Evolutionary conservation across 2,329 filamentous ascomycete species (phyloP).

Genomic region (Zopfia rhizophila): DNA sequence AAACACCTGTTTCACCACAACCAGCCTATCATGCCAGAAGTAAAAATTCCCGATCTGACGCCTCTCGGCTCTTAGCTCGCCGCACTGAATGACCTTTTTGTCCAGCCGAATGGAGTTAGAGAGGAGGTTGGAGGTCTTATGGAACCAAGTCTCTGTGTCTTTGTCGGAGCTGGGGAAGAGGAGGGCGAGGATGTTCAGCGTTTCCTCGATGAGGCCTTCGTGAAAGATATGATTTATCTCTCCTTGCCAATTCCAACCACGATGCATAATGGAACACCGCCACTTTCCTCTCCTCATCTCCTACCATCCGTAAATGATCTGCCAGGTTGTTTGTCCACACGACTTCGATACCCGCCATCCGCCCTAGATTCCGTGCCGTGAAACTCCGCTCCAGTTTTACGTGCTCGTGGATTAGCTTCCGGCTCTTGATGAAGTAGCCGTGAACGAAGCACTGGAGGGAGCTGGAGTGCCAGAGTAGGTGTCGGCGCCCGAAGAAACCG

Average conservation of each 20-base stretch:
- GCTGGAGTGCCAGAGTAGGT: slow-evolving; percentile 16
- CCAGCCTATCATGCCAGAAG: slow-evolving; percentile 57
- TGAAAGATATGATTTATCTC: slow-evolving; percentile 43
- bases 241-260: slow-evolving; percentile 46
- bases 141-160: slow-evolving; percentile 33
- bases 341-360: slow-evolving; percentile 52
- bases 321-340: slow-evolving; percentile 54
- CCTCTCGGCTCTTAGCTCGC: slow-evolving; percentile 39
- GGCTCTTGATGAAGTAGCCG: slow-evolving; percentile 5
- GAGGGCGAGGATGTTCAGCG: slow-evolving; percentile 50
- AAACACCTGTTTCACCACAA: slow-evolving; percentile 56
- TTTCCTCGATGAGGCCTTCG: slow-evolving; percentile 47
- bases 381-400: slow-evolving; percentile 23
- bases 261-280: slow-evolving; percentile 55
- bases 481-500: slow-evolving; percentile 16
- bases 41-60: slow-evolving; percentile 45
- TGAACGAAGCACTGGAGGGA: slow-evolving; percentile 11
- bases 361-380: slow-evolving; percentile 14
- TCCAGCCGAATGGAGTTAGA: slow-evolving; percentile 32
- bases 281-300: slow-evolving; percentile 53
- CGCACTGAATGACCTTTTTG: slow-evolving; percentile 30
- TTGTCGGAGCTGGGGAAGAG: slow-evolving; percentile 48
- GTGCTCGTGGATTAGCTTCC: slow-evolving; percentile 10
- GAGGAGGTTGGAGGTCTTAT: slow-evolving; percentile 2
- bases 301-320: slow-evolving; percentile 53